These are phyloP conservation scores for Penicillium turbatum DNA, from an alignment of 495 filamentous ascomycete genomes.

Conservation along the genomic window DNA sequence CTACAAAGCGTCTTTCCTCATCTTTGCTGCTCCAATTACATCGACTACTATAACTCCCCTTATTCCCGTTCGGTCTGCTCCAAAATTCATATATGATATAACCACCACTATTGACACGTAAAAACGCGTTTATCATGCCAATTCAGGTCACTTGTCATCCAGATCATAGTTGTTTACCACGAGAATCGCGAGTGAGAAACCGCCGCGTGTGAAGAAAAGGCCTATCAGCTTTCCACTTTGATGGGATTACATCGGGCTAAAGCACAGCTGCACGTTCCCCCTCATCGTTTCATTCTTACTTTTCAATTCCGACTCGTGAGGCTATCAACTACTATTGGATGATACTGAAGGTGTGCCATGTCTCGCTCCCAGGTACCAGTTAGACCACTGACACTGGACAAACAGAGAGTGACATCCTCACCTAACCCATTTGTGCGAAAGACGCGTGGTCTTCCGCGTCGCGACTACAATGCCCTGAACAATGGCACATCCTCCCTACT, in stretches of 20 bases:
- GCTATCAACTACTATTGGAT: background rate
- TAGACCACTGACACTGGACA: background rate
- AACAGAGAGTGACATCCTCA: background rate
- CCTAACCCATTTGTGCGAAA: background rate
- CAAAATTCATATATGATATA: background rate
- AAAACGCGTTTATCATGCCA: background rate
- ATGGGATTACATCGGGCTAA: background rate
- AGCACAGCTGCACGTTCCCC: background rate
- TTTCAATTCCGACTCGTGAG: background rate
- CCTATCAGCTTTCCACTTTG: constrained; percentile 1
- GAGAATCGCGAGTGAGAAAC: background rate
- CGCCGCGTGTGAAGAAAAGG: background rate
- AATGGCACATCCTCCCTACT: too few relatives aligned
- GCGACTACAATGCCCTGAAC: too few relatives aligned
- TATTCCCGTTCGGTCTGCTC: background rate
- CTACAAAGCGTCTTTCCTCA: background rate
- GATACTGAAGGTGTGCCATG: constrained; percentile 2
- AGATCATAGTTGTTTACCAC: background rate
- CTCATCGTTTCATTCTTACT: background rate
- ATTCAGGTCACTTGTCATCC: background rate
- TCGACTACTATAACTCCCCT: background rate
- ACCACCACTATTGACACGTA: background rate
- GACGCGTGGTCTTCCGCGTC: background rate
- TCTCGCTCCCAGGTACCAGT: background rate
- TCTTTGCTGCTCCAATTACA: background rate